Conservation (phyloP, 768 basidiomycete genomes). For the Trichaptum fuscoviolaceum region DNA sequence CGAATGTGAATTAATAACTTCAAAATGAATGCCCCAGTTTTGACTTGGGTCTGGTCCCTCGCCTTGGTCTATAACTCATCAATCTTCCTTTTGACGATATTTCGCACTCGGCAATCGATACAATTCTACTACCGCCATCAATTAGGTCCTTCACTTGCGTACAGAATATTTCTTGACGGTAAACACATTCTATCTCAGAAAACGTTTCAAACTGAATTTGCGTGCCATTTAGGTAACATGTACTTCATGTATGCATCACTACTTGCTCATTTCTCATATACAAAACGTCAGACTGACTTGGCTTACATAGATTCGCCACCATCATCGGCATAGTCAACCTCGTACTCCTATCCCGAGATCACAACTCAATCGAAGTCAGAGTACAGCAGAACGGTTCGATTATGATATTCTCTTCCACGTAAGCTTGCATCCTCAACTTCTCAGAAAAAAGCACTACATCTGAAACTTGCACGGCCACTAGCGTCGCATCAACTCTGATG, state of each 20-base stretch:
- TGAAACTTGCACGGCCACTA: background rate
- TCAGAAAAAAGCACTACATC: too few species aligned
- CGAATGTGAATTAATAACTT: too few species aligned
- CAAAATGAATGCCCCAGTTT: too few species aligned
- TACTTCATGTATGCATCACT: background rate
- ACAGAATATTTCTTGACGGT: background rate
- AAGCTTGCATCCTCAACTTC: background rate
- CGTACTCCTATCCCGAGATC: background rate
- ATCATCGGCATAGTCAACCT: background rate
- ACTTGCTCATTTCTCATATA: background rate
- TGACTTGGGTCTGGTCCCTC: background rate
- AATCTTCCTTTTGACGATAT: background rate
- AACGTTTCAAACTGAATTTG: background rate
- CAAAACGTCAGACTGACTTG: background rate
- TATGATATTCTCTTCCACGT: background rate
- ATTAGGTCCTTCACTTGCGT: background rate
- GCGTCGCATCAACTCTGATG: background rate
- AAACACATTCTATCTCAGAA: background rate
- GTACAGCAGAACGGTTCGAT: background rate
- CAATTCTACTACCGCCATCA: background rate
- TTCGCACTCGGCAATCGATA: background rate
- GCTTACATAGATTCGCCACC: background rate
- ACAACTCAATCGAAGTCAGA: background rate
- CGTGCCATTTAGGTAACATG: background rate
- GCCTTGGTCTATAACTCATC: background rate